Evolutionary conservation across 805 yeast genomes (phyloP), one percentile per base, ranked within the genome.

Genomic region (Nakazawaea wyomingensis): DNA sequence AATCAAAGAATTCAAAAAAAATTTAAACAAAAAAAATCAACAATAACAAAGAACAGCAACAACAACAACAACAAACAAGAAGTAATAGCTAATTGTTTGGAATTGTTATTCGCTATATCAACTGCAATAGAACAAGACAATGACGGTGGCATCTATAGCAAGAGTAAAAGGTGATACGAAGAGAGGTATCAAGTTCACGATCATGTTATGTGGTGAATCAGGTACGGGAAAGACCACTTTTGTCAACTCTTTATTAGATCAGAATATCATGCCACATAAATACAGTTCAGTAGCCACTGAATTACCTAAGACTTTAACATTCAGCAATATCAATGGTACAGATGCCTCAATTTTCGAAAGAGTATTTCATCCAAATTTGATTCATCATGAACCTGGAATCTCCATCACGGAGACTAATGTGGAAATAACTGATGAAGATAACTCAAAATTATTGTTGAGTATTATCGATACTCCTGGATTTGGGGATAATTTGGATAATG

Each of bases 141-240:
- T 41, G 44, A 29, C 44, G 16, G 39, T 35, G 18, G 44, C 40
- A 20, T 34, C 44, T 11, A 14, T 34, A 21, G 39, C 39, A 17
- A 73, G 77, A 53, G 70, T 77, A 48, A 76, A 74, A 57, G 82
- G 80, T 57, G 90, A 84, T 53, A 75, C 78, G 50, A 81, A 76
- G 55, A 80, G 85, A 54, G 89, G 87, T 30, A 71, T 83, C 55
- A 78, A 82, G 49, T 84, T 84, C 65, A 79, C 89, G 31, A 66
- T 85, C 53, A 72, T 85, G 78, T 72, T 82, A 14, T 78, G 80
- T 19, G 95, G 95, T 16, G 76, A 77, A 37, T 72, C 80, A 48
- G 91, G 91, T 14, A 75, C 86, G 0, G 95, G 95, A 9, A 85
- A 84, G 56, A 77, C 90, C 17, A 79, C 91, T 0, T 85, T 85